Conservation (phyloP, 768 basidiomycete genomes). For the Gloeophyllum trabeum region DNA sequence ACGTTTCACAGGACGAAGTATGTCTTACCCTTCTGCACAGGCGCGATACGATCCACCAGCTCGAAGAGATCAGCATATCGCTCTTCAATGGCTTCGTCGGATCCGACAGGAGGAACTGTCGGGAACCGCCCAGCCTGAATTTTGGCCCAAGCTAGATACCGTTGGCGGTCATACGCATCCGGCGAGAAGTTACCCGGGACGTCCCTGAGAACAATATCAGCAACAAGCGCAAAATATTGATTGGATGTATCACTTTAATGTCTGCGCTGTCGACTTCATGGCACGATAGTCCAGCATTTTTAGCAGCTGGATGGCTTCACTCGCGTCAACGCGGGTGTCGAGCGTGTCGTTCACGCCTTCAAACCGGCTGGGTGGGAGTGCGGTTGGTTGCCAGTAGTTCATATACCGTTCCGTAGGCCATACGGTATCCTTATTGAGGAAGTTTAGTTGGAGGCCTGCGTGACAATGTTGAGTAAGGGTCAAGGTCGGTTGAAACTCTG, state of each 20-base stretch:
- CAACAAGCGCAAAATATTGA: background rate
- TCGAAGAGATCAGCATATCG: background rate
- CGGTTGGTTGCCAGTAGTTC: slow-evolving; percentile 5
- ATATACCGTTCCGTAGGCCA: slow-evolving; percentile 4
- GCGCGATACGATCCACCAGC: background rate
- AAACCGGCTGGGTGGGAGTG: no score
- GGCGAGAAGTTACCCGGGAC: background rate
- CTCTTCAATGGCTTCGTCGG: background rate
- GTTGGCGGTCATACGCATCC: slow-evolving; percentile 1
- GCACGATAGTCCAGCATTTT: background rate
- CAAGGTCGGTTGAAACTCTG: no score
- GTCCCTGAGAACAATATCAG: background rate
- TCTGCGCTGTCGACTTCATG: no score
- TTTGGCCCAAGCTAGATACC: slow-evolving; percentile 2
- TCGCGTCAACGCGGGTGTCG: no score
- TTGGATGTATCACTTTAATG: no score
- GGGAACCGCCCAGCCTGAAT: background rate
- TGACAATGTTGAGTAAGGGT: no score
- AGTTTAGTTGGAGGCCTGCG: no score
- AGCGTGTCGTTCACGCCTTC: no score
- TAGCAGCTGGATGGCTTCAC: background rate
- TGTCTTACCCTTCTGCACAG: background rate
- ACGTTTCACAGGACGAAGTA: background rate
- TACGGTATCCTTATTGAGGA: background rate
- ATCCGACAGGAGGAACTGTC: background rate